These are phyloP conservation scores for Plicaturopsis crispa DNA, from an alignment of 768 basidiomycete genomes.

Conservation along the genomic window DNA sequence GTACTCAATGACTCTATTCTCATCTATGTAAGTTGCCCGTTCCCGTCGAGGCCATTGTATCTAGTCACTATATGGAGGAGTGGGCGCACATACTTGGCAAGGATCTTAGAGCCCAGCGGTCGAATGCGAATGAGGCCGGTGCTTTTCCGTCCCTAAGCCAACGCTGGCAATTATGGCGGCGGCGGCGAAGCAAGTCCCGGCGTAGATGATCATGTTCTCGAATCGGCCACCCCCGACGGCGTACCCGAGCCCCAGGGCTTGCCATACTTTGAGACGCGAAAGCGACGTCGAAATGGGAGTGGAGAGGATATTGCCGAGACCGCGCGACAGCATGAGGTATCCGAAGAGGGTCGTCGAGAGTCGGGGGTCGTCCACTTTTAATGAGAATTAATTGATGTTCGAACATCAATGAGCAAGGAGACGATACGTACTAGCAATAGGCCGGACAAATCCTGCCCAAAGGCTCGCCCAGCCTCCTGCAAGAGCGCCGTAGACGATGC, in stretches of 20 bases:
- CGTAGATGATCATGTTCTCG: conserved; percentile 20
- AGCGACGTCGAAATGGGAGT: conserved; percentile 19
- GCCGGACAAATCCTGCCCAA: conserved; percentile 22
- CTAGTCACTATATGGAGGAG: too few relatives aligned
- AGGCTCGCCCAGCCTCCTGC: conserved; percentile 25
- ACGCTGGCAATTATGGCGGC: conserved; percentile 15
- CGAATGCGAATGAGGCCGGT: too few relatives aligned
- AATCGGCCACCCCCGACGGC: conserved; percentile 19
- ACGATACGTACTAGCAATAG: too few relatives aligned
- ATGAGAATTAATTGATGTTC: neutral
- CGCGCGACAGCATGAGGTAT: conserved; percentile 15
- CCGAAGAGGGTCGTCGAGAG: conserved; percentile 15
- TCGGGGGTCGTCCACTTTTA: conserved; percentile 17
- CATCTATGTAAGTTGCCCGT: too few relatives aligned
- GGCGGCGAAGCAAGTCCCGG: conserved; percentile 22
- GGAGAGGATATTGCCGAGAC: conserved; percentile 19
- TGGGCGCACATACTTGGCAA: too few relatives aligned
- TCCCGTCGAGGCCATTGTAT: too few relatives aligned
- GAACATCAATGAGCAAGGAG: neutral
- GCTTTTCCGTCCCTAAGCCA: conserved; percentile 18
- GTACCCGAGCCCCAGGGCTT: conserved; percentile 13
- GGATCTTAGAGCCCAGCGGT: too few relatives aligned
- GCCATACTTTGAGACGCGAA: too few relatives aligned
- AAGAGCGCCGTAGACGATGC: conserved; percentile 10
- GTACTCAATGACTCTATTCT: too few relatives aligned